Evolutionary conservation across 129 eudicot genomes (phyloP).

Genomic region (Flaveria ramosissima): DNA sequence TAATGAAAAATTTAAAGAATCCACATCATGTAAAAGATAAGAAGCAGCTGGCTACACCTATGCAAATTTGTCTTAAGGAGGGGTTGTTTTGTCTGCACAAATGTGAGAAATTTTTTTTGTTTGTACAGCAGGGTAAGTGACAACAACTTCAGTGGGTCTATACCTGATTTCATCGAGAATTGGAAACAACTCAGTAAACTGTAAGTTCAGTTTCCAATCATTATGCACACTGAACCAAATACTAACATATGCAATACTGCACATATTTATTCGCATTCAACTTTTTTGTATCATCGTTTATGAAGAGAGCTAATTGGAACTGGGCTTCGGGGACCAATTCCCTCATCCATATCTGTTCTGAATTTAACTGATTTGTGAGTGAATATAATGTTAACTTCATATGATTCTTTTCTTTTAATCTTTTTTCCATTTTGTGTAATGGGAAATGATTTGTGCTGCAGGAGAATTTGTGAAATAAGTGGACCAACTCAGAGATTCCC

Average conservation of each 20-base stretch:
- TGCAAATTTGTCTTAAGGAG: not conserved
- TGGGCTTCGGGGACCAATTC: constrained; percentile 88
- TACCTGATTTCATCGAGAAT: constrained; percentile 65
- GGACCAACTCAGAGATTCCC: constrained; percentile 69
- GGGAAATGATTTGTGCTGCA: constrained; percentile 30
- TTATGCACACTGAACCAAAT: not conserved
- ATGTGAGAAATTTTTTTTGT: constrained; percentile 9
- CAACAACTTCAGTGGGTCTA: constrained; percentile 67
- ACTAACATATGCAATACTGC: constrained; percentile 7
- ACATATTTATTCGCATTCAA: constrained; percentile 6
- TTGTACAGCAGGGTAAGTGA: constrained; percentile 75
- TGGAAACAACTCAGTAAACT: constrained; percentile 66
- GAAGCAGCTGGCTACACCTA: constrained; percentile 9
- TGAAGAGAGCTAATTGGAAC: constrained; percentile 73
- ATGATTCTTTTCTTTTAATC: not conserved
- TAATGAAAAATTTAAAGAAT: not conserved
- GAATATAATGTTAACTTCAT: not conserved
- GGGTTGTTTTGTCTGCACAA: not conserved
- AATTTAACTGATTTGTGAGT: constrained; percentile 63
- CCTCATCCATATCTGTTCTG: constrained; percentile 54
- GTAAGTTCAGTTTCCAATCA: constrained; percentile 45
- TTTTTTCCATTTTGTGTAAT: not conserved
- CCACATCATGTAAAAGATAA: not conserved
- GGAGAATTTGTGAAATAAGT: constrained; percentile 70
- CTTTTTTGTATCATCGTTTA: constrained; percentile 20